A percentile compares a stretch with the other conserved stretches of the same genome.
Conservation (phyloP, 2,329 filamentous ascomycete genomes). For the Botrytis pseudocinerea region DNA sequence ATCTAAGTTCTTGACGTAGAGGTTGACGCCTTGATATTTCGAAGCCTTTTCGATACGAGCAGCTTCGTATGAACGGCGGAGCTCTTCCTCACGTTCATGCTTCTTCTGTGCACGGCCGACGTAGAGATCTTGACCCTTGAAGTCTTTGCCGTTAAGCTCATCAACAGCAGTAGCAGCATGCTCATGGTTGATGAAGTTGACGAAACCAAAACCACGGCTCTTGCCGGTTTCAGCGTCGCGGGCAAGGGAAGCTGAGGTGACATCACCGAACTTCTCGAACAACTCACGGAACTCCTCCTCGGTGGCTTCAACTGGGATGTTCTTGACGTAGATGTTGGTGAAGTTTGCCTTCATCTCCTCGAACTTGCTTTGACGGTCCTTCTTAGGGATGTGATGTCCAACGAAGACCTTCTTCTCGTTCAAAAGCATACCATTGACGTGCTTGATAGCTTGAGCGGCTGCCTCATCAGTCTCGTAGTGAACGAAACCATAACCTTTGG, state of each 20-base stretch:
- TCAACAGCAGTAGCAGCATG: constrained; percentile 84
- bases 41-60: constrained; percentile 96
- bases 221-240: constrained; percentile 82
- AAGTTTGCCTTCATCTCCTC: constrained; percentile 99
- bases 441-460: constrained; percentile 95
- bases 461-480: constrained; percentile 99
- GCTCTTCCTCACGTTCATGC: constrained; percentile 98
- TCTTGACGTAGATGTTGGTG: constrained; percentile 99
- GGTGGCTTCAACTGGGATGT: constrained; percentile 78
- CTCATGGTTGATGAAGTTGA: constrained; percentile 94
- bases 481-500: constrained; percentile 98
- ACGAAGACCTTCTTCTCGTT: constrained; percentile 99
- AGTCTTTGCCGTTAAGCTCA: constrained; percentile 86
- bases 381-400: constrained; percentile 99
- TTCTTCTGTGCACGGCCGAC: constrained; percentile 99
- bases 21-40: constrained; percentile 99
- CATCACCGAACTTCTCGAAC: constrained; percentile 89
- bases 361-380: constrained; percentile 99
- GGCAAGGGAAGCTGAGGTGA: constrained; percentile 92
- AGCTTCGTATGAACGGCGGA: constrained; percentile 98
- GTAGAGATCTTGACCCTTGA: constrained; percentile 93
- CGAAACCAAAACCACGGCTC: constrained; percentile 93
- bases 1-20: constrained; percentile 99
- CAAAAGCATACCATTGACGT: constrained; percentile 98
- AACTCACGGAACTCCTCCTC: constrained; percentile 94